Evolutionary conservation across 2,329 filamentous ascomycete genomes (phyloP).

Genomic region (Hysterium pulicare): DNA sequence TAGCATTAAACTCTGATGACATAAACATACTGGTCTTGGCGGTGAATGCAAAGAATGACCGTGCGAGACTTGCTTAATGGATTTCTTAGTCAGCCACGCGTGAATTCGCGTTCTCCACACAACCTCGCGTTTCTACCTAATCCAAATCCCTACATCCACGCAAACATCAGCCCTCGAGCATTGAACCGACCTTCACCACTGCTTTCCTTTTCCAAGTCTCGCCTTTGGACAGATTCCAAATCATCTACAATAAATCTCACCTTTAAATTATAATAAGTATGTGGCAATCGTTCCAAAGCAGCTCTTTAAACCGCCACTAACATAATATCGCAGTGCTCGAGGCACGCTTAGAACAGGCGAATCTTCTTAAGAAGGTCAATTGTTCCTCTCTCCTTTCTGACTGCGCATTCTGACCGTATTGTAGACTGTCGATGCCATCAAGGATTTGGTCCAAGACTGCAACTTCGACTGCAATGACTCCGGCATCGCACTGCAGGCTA

Average conservation of each 20-base stretch:
- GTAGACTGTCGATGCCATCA: slow-evolving; percentile 97
- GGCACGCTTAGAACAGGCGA: slow-evolving; percentile 92
- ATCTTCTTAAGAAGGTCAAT: slow-evolving; percentile 85
- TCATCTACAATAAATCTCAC: neutral
- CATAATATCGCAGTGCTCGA: slow-evolving; percentile 68
- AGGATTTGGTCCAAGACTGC: slow-evolving; percentile 98
- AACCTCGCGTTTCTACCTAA: neutral
- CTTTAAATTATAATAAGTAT: neutral
- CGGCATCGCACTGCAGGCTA: slow-evolving; percentile 94
- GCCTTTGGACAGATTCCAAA: neutral
- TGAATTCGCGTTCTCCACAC: slow-evolving; percentile 2
- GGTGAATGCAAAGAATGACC: too few relatives aligned
- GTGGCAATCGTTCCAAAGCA: neutral
- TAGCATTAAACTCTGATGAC: too few relatives aligned
- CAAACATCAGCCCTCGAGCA: too few relatives aligned
- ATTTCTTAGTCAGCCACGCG: slow-evolving; percentile 8
- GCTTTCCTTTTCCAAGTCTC: neutral
- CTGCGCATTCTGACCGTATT: slow-evolving; percentile 12
- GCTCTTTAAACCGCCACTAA: slow-evolving; percentile 18
- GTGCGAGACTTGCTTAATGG: slow-evolving; percentile 7
- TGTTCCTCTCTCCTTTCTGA: neutral
- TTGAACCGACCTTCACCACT: neutral
- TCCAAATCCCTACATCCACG: too few relatives aligned
- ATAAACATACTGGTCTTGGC: too few relatives aligned
- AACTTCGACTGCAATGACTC: slow-evolving; percentile 99